Conservation (phyloP, 2,329 filamentous ascomycete species). For the Aspergillus fijiensis region DNA sequence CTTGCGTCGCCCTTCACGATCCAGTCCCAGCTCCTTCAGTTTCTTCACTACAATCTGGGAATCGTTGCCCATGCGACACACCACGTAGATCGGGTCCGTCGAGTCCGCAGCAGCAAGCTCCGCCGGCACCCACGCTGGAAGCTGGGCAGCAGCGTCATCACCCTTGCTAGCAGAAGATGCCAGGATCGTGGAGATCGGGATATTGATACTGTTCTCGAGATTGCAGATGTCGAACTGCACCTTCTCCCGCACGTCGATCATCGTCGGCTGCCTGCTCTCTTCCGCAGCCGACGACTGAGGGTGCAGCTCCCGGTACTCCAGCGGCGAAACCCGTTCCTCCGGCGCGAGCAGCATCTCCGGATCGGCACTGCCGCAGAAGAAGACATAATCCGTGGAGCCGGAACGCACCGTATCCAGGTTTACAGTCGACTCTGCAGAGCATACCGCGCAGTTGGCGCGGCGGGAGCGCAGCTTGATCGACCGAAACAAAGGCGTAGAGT, state of each 20-base stretch:
- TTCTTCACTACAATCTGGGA: slow-evolving; percentile 47
- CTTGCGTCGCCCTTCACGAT: slow-evolving; percentile 33
- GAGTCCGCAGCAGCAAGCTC: slow-evolving; percentile 24
- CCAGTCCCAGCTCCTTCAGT: slow-evolving; percentile 41
- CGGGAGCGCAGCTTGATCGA: slow-evolving; percentile 71
- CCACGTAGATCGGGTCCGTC: slow-evolving; percentile 41
- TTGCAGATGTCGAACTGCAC: slow-evolving; percentile 81
- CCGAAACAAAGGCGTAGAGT: slow-evolving; percentile 59
- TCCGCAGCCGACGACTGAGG: slow-evolving; percentile 5
- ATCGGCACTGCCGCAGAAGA: slow-evolving; percentile 71
- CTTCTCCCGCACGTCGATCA: slow-evolving; percentile 81
- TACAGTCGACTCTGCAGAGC: slow-evolving; percentile 63
- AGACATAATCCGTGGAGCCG: slow-evolving; percentile 75
- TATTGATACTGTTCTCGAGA: slow-evolving; percentile 70
- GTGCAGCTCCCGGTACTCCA: slow-evolving; percentile 53
- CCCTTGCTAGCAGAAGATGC: slow-evolving; percentile 14
- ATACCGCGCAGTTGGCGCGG: slow-evolving; percentile 72
- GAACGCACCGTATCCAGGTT: slow-evolving; percentile 61
- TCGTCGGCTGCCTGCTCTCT: slow-evolving; percentile 47
- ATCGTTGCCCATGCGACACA: slow-evolving; percentile 52
- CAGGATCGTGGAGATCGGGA: slow-evolving; percentile 46
- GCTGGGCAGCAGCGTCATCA: slow-evolving; percentile 2
- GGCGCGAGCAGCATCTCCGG: slow-evolving; percentile 59
- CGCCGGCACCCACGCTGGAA: slow-evolving; percentile 31
- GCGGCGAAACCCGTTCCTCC: slow-evolving; percentile 67